Evolutionary conservation across 1,284 basidiomycete species (phyloP).

Genomic region (Tilletia indica): DNA sequence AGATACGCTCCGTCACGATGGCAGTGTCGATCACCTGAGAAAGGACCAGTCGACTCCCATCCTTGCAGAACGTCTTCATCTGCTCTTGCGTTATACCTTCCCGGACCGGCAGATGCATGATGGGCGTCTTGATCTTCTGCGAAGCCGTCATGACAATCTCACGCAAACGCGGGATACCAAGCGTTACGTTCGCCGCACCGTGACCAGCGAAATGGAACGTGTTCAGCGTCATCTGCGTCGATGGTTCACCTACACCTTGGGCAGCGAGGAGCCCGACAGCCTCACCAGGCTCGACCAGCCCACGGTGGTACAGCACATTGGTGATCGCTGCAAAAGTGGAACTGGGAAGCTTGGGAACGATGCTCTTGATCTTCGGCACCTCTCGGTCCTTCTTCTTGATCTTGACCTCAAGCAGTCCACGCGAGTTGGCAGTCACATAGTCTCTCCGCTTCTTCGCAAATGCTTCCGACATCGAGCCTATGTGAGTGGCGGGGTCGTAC

Average conservation of each 20-base stretch:
- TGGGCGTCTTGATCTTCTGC: constrained; percentile 92
- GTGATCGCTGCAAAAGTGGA: constrained; percentile 52
- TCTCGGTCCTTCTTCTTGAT: constrained; percentile 61
- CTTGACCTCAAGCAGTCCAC: constrained; percentile 67
- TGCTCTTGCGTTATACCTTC: constrained; percentile 53
- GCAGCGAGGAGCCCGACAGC: constrained; percentile 96
- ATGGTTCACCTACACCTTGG: constrained; percentile 98
- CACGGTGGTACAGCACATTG: constrained; percentile 53
- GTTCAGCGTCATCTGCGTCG: constrained; percentile 99
- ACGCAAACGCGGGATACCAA: constrained; percentile 96
- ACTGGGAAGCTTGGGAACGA: constrained; percentile 32
- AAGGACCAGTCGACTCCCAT: constrained; percentile 78
- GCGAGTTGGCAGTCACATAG: constrained; percentile 78
- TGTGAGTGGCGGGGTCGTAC: constrained; percentile 74
- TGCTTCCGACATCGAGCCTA: constrained; percentile 89
- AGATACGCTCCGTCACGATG: constrained; percentile 75
- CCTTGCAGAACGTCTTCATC: constrained; percentile 80
- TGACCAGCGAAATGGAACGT: constrained; percentile 98
- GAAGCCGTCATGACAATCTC: constrained; percentile 99
- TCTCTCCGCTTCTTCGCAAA: constrained; percentile 79
- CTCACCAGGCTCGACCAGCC: constrained; percentile 90
- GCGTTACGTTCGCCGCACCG: constrained; percentile 97
- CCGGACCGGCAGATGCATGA: constrained; percentile 78
- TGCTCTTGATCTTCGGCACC: constrained; percentile 53
- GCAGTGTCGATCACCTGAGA: constrained; percentile 87